phyloP scores from a whole-genome alignment of 257 asterid species.

The Capsicum rhomboideum region DNA sequence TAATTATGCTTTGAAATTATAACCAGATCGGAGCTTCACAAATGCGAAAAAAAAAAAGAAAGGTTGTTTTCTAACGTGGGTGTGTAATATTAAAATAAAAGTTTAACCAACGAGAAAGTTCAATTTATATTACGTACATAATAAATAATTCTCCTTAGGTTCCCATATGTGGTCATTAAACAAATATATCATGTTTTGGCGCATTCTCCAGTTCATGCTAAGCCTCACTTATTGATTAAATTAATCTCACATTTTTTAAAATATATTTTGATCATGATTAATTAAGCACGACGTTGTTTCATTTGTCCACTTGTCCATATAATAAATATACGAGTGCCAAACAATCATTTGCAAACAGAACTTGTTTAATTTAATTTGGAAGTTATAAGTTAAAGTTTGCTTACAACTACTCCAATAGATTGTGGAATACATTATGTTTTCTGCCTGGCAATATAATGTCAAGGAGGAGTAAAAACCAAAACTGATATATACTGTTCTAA shows the following conservation, averaged over 20 bases:
- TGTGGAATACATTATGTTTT: not conserved
- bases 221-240: not conserved
- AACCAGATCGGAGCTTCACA: no score
- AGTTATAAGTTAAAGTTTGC: not conserved
- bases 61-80: no score
- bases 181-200: not conserved
- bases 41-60: no score
- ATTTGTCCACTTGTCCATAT: not conserved
- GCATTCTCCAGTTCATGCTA: not conserved
- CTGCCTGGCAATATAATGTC: not conserved
- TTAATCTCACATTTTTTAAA: not conserved
- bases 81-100: no score
- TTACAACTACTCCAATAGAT: not conserved
- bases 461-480: no score
- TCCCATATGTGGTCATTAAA: no score
- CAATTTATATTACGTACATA: no score
- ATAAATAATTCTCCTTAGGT: no score
- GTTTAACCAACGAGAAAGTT: no score
- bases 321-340: not conserved
- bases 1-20: no score
- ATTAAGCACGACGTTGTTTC: not conserved
- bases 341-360: not conserved
- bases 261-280: not conserved
- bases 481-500: no score
- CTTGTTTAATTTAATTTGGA: not conserved